Conservation (phyloP, 2,329 filamentous ascomycete genomes). For the Ilyonectria destructans region DNA sequence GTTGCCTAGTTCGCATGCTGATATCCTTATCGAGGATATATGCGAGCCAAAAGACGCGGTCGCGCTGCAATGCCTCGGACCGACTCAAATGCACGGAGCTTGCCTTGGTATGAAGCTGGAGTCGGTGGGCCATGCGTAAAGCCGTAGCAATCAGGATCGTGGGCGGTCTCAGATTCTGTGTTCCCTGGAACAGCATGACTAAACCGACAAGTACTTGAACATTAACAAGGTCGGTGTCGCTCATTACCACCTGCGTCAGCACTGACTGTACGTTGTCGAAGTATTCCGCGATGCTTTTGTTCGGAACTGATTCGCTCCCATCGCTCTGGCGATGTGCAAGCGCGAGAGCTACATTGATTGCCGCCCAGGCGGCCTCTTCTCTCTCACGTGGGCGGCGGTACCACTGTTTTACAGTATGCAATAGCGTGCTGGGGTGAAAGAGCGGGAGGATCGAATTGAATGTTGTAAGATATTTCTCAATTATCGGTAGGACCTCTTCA, state of each 20-base stretch:
- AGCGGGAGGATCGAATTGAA: slow-evolving; percentile 34
- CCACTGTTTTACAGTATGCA: slow-evolving; percentile 8
- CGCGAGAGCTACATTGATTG: slow-evolving; percentile 33
- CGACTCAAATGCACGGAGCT: neutral
- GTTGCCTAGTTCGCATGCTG: slow-evolving; percentile 8
- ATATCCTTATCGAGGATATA: slow-evolving; percentile 38
- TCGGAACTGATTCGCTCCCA: fast-evolving
- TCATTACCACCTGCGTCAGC: slow-evolving; percentile 18
- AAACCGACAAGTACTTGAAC: slow-evolving; percentile 36
- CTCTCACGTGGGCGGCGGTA: slow-evolving; percentile 14
- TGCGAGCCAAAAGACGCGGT: slow-evolving; percentile 38
- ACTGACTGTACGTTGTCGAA: slow-evolving; percentile 37
- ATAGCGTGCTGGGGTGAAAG: slow-evolving; percentile 19
- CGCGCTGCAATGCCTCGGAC: slow-evolving; percentile 3
- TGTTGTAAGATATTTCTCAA: neutral
- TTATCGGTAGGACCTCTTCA: neutral
- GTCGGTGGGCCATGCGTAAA: slow-evolving; percentile 28
- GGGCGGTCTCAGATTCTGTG: slow-evolving; percentile 19
- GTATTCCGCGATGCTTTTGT: neutral
- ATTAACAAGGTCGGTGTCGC: slow-evolving; percentile 2
- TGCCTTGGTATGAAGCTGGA: slow-evolving; percentile 19
- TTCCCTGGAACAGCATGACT: slow-evolving; percentile 27
- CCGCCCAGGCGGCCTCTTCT: slow-evolving; percentile 25
- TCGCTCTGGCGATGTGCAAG: slow-evolving; percentile 25
- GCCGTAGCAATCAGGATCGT: slow-evolving; percentile 28